Evolutionary conservation across 306 rosid genomes (phyloP).

Genomic region (Quercus gilva): DNA sequence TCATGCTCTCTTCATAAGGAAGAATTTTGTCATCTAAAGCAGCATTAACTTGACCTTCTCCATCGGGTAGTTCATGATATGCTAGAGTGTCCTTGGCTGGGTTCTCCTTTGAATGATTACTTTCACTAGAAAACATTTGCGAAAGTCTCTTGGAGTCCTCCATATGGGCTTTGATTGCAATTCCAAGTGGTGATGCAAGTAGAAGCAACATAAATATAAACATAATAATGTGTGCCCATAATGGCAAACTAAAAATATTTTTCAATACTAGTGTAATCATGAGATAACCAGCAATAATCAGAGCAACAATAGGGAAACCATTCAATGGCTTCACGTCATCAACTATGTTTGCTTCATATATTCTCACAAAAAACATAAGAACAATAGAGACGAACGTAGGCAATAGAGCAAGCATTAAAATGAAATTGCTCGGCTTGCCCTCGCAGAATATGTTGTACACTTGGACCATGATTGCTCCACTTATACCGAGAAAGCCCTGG

Average conservation of each 20-base stretch:
- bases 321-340: slow-evolving; percentile 65
- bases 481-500: slow-evolving; percentile 87
- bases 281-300: slow-evolving; percentile 61
- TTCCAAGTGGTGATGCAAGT: slow-evolving; percentile 59
- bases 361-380: slow-evolving; percentile 62
- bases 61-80: slow-evolving; percentile 48
- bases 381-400: slow-evolving; percentile 53
- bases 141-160: slow-evolving; percentile 30
- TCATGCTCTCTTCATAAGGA: slow-evolving; percentile 43
- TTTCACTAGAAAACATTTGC: slow-evolving; percentile 14
- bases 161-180: slow-evolving; percentile 54
- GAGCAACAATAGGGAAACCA: slow-evolving; percentile 49
- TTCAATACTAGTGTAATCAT: slow-evolving; percentile 54
- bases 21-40: slow-evolving; percentile 18
- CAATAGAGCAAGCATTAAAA: slow-evolving; percentile 66
- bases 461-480: slow-evolving; percentile 85
- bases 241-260: slow-evolving; percentile 44
- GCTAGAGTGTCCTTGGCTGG: slow-evolving; percentile 25
- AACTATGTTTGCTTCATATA: slow-evolving; percentile 37
- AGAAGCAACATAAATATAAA: slow-evolving; percentile 52
- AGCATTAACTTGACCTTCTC: slow-evolving; percentile 25
- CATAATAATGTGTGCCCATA: slow-evolving; percentile 39
- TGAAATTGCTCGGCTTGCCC: slow-evolving; percentile 59
- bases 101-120: slow-evolving; percentile 16
- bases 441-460: slow-evolving; percentile 50